A percentile compares a stretch with the other conserved stretches of the same genome.
These are phyloP conservation scores for Verticillium zaregamsianum DNA, from an alignment of 2,329 filamentous ascomycete species.

Conservation along the genomic window DNA sequence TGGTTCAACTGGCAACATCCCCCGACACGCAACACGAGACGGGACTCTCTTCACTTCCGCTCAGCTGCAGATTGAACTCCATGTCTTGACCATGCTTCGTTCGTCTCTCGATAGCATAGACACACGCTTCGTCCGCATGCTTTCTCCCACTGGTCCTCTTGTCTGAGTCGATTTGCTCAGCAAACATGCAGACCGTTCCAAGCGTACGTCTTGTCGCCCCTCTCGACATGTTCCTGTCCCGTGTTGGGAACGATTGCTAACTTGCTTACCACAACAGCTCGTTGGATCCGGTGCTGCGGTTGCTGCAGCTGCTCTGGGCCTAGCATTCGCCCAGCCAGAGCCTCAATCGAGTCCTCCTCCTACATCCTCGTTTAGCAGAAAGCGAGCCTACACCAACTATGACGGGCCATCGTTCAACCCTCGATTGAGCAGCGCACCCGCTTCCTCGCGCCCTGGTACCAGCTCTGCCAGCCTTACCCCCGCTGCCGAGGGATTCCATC, in stretches of 20 bases:
- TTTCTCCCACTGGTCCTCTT: constrained; percentile 6
- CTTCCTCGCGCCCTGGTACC: constrained; percentile 38
- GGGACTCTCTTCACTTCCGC: constrained; percentile 3
- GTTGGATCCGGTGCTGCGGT: constrained; percentile 59
- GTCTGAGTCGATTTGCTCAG: constrained; percentile 34
- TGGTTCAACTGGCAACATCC: background rate
- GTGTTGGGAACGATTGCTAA: background rate
- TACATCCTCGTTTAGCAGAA: constrained; percentile 10
- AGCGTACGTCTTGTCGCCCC: constrained; percentile 32
- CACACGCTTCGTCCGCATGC: constrained; percentile 12
- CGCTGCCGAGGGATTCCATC: constrained; percentile 20
- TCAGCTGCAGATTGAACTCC: constrained; percentile 9
- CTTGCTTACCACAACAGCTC: constrained; percentile 35
- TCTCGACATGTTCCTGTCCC: constrained; percentile 11
- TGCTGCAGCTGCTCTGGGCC: constrained; percentile 54
- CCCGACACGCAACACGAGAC: background rate
- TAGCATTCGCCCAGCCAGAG: constrained; percentile 53
- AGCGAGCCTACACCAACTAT: constrained; percentile 6
- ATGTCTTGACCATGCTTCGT: constrained; percentile 16
- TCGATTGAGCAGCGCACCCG: constrained; percentile 18
- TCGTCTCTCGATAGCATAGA: constrained; percentile 9
- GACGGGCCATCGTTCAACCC: constrained; percentile 21
- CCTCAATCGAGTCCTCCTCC: constrained; percentile 27
- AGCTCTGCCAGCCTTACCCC: constrained; percentile 31
- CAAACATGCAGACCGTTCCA: constrained; percentile 51